Conservation (phyloP, 805 yeast genomes). For the Barnettozyma wickerhamii region DNA sequence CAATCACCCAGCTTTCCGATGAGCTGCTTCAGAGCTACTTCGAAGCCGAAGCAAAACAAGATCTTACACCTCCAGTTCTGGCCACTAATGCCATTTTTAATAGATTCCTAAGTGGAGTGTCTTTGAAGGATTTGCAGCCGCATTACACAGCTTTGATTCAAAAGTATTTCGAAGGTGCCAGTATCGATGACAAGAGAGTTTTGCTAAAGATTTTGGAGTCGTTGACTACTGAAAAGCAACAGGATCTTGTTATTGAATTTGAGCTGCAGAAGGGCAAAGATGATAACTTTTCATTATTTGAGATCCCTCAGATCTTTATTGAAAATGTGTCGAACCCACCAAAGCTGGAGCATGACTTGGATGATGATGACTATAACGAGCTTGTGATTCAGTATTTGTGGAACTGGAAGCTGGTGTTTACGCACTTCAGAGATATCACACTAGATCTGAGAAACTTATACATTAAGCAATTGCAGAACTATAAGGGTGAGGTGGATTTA, state of each 20-base stretch:
- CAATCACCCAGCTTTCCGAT: slow-evolving; percentile 31
- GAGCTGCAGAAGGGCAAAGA: slow-evolving; percentile 40
- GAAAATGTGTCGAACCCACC: slow-evolving; percentile 26
- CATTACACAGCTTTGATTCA: slow-evolving; percentile 34
- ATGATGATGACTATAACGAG: slow-evolving; percentile 31
- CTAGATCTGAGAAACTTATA: slow-evolving; percentile 59
- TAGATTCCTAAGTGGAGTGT: slow-evolving; percentile 28
- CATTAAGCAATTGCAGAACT: slow-evolving; percentile 46
- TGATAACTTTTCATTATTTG: slow-evolving; percentile 19
- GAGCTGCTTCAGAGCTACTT: slow-evolving; percentile 41
- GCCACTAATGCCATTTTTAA: slow-evolving; percentile 34
- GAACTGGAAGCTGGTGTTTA: slow-evolving; percentile 64
- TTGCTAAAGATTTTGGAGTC: slow-evolving; percentile 35
- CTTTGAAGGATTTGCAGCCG: slow-evolving; percentile 29
- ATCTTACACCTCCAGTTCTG: slow-evolving; percentile 28
- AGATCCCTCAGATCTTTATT: slow-evolving; percentile 34
- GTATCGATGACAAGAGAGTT: slow-evolving; percentile 40
- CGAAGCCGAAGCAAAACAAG: slow-evolving; percentile 18
- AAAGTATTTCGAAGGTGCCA: slow-evolving; percentile 24
- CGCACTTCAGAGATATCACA: slow-evolving; percentile 60
- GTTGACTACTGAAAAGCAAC: slow-evolving; percentile 45
- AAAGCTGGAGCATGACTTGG: slow-evolving; percentile 33
- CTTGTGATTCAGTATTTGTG: slow-evolving; percentile 46
- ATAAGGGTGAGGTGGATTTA: slow-evolving; percentile 32
- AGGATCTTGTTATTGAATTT: slow-evolving; percentile 56